Conservation (phyloP, 768 basidiomycete genomes). For the Amanita jacksonii region DNA sequence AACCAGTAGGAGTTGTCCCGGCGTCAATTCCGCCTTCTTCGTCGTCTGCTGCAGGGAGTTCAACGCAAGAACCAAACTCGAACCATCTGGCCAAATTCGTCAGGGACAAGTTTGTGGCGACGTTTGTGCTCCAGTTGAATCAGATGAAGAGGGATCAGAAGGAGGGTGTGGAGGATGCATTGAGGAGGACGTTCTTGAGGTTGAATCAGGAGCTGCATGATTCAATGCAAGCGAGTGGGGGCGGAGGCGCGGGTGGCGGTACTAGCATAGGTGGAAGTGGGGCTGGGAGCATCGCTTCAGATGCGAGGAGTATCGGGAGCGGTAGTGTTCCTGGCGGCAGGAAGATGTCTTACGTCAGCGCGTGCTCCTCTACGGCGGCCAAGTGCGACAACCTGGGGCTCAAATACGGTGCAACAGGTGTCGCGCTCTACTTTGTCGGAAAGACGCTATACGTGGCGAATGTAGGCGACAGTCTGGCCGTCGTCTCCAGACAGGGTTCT, state of each 20-base stretch:
- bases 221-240: conserved; percentile 31
- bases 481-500: conserved; percentile 69
- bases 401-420: conserved; percentile 70
- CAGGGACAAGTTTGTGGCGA: conserved; percentile 65
- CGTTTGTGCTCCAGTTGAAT: conserved; percentile 51
- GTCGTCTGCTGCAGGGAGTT: no score
- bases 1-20: conserved; percentile 24
- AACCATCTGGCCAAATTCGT: conserved; percentile 76
- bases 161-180: conserved; percentile 62
- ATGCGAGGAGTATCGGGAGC: not conserved
- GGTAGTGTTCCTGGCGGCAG: conserved; percentile 21
- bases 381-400: conserved; percentile 35
- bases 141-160: conserved; percentile 32
- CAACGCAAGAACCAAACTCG: not conserved
- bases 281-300: conserved; percentile 2
- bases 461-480: conserved; percentile 79
- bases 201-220: conserved; percentile 81
- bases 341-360: conserved; percentile 68
- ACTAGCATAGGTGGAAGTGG: no score
- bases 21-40: conserved; percentile 39
- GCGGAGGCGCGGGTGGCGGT: no score
- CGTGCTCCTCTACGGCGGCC: conserved; percentile 18
- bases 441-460: conserved; percentile 86
- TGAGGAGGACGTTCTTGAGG: conserved; percentile 80
- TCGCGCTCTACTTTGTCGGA: conserved; percentile 77